Conservation (phyloP, 805 yeast genomes). For the Lipomyces japonicus region DNA sequence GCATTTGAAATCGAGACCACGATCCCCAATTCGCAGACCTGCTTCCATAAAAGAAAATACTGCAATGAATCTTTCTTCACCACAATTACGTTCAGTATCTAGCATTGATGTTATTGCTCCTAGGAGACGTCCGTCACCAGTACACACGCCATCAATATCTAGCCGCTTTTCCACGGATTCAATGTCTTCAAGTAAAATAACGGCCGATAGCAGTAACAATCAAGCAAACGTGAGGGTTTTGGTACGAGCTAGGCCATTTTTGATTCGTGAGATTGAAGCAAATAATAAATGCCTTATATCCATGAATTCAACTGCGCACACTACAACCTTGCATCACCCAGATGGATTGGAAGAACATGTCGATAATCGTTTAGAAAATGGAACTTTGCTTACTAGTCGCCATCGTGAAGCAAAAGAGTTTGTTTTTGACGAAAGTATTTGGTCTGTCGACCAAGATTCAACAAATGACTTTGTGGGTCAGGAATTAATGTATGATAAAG, state of each 20-base stretch:
- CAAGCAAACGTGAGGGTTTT: conserved; percentile 27
- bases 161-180: conserved; percentile 9
- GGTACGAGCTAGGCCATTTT: conserved; percentile 29
- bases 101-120: conserved; percentile 4
- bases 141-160: conserved; percentile 4
- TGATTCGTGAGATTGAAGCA: conserved; percentile 19
- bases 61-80: neutral
- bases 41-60: conserved; percentile 2
- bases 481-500: conserved; percentile 42
- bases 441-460: conserved; percentile 42
- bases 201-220: too few species aligned
- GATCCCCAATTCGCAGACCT: conserved; percentile 24
- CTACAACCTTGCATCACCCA: conserved; percentile 17
- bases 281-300: conserved; percentile 14
- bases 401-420: conserved; percentile 35
- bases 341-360: neutral
- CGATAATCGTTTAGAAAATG: neutral
- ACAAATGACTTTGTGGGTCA: conserved; percentile 45
- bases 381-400: conserved; percentile 20
- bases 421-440: conserved; percentile 49
- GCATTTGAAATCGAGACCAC: conserved; percentile 21
- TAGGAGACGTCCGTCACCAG: conserved; percentile 1
- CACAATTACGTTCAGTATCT: neutral
- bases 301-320: conserved; percentile 14
- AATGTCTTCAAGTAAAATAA: conserved; percentile 1